Evolutionary conservation across 306 rosid species (phyloP).

Genomic region (Comarum palustre): DNA sequence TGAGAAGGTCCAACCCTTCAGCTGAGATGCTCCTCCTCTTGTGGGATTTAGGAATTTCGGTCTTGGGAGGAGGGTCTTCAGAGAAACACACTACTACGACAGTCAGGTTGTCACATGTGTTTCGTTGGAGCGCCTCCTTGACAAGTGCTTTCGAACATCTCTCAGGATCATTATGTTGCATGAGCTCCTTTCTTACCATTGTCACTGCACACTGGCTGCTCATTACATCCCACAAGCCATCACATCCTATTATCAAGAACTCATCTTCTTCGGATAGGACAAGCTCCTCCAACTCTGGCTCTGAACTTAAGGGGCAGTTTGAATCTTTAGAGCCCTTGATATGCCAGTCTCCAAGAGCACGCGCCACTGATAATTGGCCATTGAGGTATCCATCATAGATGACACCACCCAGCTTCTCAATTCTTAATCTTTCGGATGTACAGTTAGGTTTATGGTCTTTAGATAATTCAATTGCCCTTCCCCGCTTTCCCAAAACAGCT

Average conservation of each 20-base stretch:
- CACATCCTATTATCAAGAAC: conserved; percentile 64
- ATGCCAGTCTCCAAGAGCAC: conserved; percentile 77
- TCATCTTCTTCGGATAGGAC: conserved; percentile 56
- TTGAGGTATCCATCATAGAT: conserved; percentile 70
- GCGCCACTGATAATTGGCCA: conserved; percentile 65
- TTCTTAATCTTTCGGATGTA: conserved; percentile 65
- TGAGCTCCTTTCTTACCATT: conserved; percentile 61
- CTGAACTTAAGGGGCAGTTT: conserved; percentile 55
- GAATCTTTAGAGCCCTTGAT: conserved; percentile 63
- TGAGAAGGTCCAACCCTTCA: conserved; percentile 69
- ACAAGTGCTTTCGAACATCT: conserved; percentile 51
- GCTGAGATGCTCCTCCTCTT: conserved; percentile 72
- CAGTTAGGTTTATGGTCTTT: conserved; percentile 72
- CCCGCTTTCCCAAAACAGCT: conserved; percentile 61
- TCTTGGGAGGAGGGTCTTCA: conserved; percentile 53
- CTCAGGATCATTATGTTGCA: conserved; percentile 57
- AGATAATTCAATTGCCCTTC: conserved; percentile 64
- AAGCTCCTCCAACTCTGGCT: conserved; percentile 57
- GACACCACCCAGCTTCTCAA: conserved; percentile 66
- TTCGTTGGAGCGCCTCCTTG: conserved; percentile 59
- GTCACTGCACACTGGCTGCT: conserved; percentile 78
- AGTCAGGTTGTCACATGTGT: conserved; percentile 61
- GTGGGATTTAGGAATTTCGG: conserved; percentile 49
- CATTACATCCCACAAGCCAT: conserved; percentile 81
- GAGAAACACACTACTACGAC: conserved; percentile 67